phyloP scores from a whole-genome alignment of 441 rosid genomes.

The Populus hybrid region DNA sequence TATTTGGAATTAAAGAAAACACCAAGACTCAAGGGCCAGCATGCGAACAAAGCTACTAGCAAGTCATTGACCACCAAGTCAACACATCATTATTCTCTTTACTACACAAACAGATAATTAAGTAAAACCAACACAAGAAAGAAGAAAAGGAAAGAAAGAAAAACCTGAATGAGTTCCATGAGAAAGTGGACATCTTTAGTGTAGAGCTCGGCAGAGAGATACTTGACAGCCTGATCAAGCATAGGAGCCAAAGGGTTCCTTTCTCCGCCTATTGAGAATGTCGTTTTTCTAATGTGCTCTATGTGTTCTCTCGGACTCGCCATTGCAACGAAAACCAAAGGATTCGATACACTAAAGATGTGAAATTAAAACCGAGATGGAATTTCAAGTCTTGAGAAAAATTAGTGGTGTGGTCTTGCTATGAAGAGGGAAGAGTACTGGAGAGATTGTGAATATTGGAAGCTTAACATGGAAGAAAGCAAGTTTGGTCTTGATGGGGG shows the following conservation, averaged over 20 bases:
- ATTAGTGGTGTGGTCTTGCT: too few species aligned
- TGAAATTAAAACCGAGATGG: not conserved
- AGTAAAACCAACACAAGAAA: not conserved
- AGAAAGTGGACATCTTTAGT: constrained; percentile 67
- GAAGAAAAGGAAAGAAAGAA: not conserved
- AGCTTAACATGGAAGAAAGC: not conserved
- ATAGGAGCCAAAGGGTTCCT: constrained; percentile 43
- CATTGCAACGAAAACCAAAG: constrained; percentile 7
- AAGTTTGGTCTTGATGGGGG: not conserved
- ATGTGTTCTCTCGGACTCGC: constrained; percentile 42
- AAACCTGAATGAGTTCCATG: constrained; percentile 64
- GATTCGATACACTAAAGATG: too few species aligned
- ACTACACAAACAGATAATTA: not conserved
- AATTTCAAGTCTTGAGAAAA: not conserved
- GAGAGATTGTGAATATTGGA: not conserved
- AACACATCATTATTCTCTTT: not conserved
- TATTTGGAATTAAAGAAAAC: too few species aligned
- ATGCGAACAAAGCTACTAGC: too few species aligned
- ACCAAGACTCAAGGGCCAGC: too few species aligned
- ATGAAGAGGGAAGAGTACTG: not conserved
- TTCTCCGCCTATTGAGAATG: constrained; percentile 58
- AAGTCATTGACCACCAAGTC: too few species aligned
- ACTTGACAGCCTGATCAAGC: constrained; percentile 55
- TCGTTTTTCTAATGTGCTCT: constrained; percentile 33
- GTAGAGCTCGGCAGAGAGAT: constrained; percentile 70